Percentiles rank a stretch among this genome's conserved stretches.
phyloP scores from a whole-genome alignment of 129 eudicot species.

The Cynara cardunculus region DNA sequence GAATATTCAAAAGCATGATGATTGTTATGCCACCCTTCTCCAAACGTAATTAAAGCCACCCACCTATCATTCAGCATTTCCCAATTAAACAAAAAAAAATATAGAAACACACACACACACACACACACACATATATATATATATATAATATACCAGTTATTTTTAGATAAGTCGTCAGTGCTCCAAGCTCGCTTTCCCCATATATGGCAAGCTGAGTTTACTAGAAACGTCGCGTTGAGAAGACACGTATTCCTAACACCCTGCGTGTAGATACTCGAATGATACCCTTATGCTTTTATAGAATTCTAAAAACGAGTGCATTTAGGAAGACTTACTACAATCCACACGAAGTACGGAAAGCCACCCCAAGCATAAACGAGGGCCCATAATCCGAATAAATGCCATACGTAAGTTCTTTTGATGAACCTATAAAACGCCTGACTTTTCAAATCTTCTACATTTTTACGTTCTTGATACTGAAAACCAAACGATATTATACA shows the following conservation, averaged over 20 bases:
- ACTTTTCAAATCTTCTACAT: constrained; percentile 69
- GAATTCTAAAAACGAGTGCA: neutral
- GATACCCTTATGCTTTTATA: neutral
- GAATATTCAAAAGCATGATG: constrained; percentile 17
- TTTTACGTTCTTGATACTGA: constrained; percentile 72
- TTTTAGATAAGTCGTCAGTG: constrained; percentile 50
- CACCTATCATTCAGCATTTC: constrained; percentile 33
- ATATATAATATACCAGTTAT: constrained; percentile 52
- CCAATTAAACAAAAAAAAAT: neutral
- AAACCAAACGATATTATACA: neutral
- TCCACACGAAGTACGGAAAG: constrained; percentile 76
- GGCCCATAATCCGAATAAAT: constrained; percentile 54
- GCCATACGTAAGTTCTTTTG: constrained; percentile 47
- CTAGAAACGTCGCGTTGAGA: constrained; percentile 58
- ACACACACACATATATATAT: no score
- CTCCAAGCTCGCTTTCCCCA: constrained; percentile 74
- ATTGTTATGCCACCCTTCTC: constrained; percentile 44
- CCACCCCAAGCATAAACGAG: constrained; percentile 73
- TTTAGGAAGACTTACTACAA: constrained; percentile 43
- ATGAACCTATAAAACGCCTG: constrained; percentile 66
- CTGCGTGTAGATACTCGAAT: constrained; percentile 11
- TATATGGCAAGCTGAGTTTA: constrained; percentile 73
- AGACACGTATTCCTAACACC: constrained; percentile 62
- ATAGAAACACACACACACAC: no score
- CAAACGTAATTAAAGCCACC: constrained; percentile 52